Percentiles rank a stretch among this genome's conserved stretches.
Conservation (phyloP, 176 grass and related monocot genomes). For the Aegilops sharonensis region DNA sequence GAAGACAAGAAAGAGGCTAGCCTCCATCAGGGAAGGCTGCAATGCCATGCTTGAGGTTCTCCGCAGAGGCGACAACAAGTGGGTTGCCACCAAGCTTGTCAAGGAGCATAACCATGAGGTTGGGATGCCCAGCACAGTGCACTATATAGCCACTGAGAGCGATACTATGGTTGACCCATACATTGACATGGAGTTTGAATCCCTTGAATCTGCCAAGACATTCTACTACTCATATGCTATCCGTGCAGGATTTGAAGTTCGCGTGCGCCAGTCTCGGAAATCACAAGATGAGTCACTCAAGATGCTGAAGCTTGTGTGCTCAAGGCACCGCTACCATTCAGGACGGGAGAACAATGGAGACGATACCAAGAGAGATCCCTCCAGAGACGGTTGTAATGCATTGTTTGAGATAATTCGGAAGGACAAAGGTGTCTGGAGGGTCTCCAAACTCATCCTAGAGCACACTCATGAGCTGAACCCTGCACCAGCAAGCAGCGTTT, state of each 20-base stretch:
- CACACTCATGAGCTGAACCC: slow-evolving; percentile 77
- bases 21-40: slow-evolving; percentile 95
- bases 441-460: slow-evolving; percentile 87
- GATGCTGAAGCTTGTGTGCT: slow-evolving; percentile 99
- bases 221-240: slow-evolving; percentile 19
- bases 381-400: slow-evolving; percentile 70
- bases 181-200: slow-evolving; percentile 84
- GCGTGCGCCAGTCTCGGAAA: slow-evolving; percentile 81
- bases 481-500: slow-evolving; percentile 59
- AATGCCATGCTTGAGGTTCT: slow-evolving; percentile 96
- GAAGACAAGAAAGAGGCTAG: slow-evolving; percentile 77
- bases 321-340: slow-evolving; percentile 85
- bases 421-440: slow-evolving; percentile 68
- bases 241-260: slow-evolving; percentile 73
- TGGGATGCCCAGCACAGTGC: slow-evolving; percentile 22
- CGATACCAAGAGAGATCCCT: slow-evolving; percentile 54
- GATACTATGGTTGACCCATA: slow-evolving; percentile 55
- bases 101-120: slow-evolving; percentile 91
- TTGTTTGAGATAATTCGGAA: slow-evolving; percentile 93
- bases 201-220: slow-evolving; percentile 53
- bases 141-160: slow-evolving; percentile 14
- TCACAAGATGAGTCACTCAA: slow-evolving; percentile 85
- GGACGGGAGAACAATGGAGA: slow-evolving; percentile 62
- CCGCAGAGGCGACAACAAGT: slow-evolving; percentile 64
- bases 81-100: slow-evolving; percentile 91